Evolutionary conservation across 768 basidiomycete genomes (phyloP).

Genomic region (Lactifluus pinguis): DNA sequence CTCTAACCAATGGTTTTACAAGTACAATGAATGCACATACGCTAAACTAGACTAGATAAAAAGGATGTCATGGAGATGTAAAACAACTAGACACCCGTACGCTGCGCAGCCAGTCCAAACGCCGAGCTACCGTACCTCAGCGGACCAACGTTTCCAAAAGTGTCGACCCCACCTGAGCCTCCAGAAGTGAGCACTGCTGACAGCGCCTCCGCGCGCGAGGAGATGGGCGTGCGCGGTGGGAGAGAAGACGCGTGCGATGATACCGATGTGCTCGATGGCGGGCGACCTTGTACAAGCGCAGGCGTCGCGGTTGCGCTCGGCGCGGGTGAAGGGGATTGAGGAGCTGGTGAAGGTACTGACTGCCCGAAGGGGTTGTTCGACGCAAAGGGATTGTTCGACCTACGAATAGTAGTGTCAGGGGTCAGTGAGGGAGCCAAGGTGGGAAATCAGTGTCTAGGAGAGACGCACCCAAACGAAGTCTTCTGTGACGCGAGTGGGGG

Average conservation of each 20-base stretch:
- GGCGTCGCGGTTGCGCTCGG: conserved; percentile 13
- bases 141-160: conserved; percentile 17
- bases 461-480: conserved; percentile 42
- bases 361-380: conserved; percentile 70
- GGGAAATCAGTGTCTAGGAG: background rate
- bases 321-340: conserved; percentile 1
- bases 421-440: background rate
- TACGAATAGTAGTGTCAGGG: background rate
- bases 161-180: conserved; percentile 14
- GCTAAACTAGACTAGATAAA: too few relatives aligned
- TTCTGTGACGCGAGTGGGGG: conserved; percentile 25
- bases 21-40: background rate
- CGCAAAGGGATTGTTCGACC: conserved; percentile 18
- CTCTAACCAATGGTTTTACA: background rate
- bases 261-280: conserved; percentile 9
- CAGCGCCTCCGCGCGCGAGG: conserved; percentile 5
- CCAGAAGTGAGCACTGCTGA: background rate
- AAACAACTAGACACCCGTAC: background rate
- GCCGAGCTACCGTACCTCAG: conserved; percentile 14
- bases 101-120: conserved; percentile 7
- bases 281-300: conserved; percentile 13
- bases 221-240: conserved; percentile 17
- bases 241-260: conserved; percentile 16
- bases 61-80: background rate
- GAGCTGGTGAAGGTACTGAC: conserved; percentile 27